Percentiles rank a stretch among this genome's conserved stretches.
These are phyloP conservation scores for Tricholoma furcatifolium DNA, from an alignment of 768 basidiomycete genomes.

Conservation along the genomic window DNA sequence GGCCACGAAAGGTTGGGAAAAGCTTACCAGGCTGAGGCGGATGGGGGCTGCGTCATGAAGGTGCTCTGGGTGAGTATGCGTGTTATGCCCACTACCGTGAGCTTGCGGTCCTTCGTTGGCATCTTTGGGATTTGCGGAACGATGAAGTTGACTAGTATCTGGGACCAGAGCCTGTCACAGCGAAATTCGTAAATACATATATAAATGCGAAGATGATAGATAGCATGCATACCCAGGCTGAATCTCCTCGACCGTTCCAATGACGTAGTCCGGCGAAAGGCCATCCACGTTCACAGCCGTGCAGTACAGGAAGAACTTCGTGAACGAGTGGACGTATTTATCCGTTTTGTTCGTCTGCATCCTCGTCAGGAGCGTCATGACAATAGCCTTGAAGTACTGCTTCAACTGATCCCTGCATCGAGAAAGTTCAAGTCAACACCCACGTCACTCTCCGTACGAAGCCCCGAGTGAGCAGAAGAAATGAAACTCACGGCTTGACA, in stretches of 20 bases:
- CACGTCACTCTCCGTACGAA: background rate
- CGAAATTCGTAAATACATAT: background rate
- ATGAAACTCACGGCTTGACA: conserved; percentile 80
- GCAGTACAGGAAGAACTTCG: conserved; percentile 72
- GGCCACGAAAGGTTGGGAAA: background rate
- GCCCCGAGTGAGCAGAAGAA: background rate
- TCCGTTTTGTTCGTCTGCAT: conserved; percentile 90
- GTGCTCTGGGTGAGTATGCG: conserved; percentile 74
- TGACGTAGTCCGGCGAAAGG: conserved; percentile 76
- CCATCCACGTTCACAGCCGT: conserved; percentile 75
- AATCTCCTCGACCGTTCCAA: conserved; percentile 76
- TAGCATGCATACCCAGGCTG: conserved; percentile 68
- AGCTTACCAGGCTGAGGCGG: conserved; percentile 62
- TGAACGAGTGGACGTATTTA: conserved; percentile 80
- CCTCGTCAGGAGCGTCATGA: conserved; percentile 79
- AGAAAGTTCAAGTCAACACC: background rate
- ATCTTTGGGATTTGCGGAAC: conserved; percentile 80
- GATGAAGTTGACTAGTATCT: conserved; percentile 74
- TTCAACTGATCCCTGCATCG: conserved; percentile 55
- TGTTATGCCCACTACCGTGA: conserved; percentile 78
- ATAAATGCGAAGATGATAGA: background rate
- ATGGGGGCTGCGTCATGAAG: conserved; percentile 65
- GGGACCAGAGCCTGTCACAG: conserved; percentile 62
- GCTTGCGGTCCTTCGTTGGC: conserved; percentile 80
- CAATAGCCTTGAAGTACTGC: conserved; percentile 70